Evolutionary conservation across 441 rosid genomes (phyloP).

Genomic region (Mallotus japonicus): DNA sequence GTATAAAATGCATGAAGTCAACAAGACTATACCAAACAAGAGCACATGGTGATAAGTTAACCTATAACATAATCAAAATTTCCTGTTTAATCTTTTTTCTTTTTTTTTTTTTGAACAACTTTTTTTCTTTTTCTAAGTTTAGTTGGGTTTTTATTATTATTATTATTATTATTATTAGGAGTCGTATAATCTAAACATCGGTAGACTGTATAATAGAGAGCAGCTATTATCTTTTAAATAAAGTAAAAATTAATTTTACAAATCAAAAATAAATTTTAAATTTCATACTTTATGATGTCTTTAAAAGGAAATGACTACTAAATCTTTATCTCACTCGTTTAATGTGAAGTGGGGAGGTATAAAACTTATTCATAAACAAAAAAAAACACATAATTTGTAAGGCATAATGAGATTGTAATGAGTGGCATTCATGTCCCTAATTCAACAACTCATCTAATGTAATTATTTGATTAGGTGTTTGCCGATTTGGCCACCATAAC

Average conservation of each 20-base stretch:
- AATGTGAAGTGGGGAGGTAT: neutral
- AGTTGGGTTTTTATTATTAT: too few species aligned
- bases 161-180: too few species aligned
- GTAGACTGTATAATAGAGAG: too few species aligned
- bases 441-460: conserved; percentile 12
- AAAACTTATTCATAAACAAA: neutral
- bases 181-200: too few species aligned
- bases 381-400: conserved; percentile 1
- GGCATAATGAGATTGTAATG: conserved; percentile 9
- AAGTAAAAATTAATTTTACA: too few species aligned
- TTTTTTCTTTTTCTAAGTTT: too few species aligned
- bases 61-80: neutral
- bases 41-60: conserved; percentile 8
- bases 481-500: conserved; percentile 5
- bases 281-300: too few species aligned
- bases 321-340: too few species aligned
- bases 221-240: too few species aligned
- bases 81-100: neutral
- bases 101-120: too few species aligned
- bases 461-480: conserved; percentile 19
- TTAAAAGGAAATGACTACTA: too few species aligned
- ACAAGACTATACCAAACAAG: neutral
- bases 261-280: too few species aligned
- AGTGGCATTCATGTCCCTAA: conserved; percentile 23
- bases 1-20: neutral